A percentile compares a stretch with the other conserved stretches of the same genome.
Evolutionary conservation across 2,329 filamentous ascomycete genomes (phyloP).

Genomic region (Colletotrichum costaricense): DNA sequence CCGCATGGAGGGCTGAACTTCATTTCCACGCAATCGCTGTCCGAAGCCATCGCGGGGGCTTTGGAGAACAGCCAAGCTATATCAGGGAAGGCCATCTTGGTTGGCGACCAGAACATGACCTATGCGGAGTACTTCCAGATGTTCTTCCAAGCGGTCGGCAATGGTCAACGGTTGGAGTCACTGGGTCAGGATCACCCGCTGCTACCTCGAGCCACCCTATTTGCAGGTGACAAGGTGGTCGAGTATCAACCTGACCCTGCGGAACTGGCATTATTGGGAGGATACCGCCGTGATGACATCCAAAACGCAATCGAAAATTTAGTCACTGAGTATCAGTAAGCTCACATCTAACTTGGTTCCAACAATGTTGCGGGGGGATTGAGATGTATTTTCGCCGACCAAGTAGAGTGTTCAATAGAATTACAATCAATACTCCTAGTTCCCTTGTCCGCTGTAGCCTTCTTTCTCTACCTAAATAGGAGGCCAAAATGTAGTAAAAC

Average conservation of each 20-base stretch:
- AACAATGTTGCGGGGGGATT: not conserved
- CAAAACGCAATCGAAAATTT: not conserved
- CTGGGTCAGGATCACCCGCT: constrained; percentile 22
- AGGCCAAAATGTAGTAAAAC: too few species aligned
- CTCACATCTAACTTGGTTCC: not conserved
- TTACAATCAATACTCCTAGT: too few species aligned
- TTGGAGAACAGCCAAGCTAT: not conserved
- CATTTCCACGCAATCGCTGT: constrained; percentile 18
- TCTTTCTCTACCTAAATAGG: too few species aligned
- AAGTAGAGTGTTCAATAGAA: too few species aligned
- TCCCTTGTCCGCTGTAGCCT: too few species aligned
- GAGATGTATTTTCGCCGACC: too few species aligned
- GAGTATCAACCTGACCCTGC: constrained; percentile 20
- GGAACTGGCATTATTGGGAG: not conserved
- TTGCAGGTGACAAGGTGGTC: not conserved
- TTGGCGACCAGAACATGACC: constrained; percentile 17
- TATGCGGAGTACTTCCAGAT: constrained; percentile 21
- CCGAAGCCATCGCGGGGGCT: constrained; percentile 15
- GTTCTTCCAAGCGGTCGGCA: constrained; percentile 9
- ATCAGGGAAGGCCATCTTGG: not conserved
- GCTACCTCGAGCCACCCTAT: not conserved
- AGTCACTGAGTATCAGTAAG: too few species aligned
- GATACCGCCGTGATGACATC: constrained; percentile 8
- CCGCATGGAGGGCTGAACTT: constrained; percentile 19
- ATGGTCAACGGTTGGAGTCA: not conserved